These are phyloP conservation scores for Rosa lucieae DNA, from an alignment of 306 rosid genomes.

Conservation along the genomic window DNA sequence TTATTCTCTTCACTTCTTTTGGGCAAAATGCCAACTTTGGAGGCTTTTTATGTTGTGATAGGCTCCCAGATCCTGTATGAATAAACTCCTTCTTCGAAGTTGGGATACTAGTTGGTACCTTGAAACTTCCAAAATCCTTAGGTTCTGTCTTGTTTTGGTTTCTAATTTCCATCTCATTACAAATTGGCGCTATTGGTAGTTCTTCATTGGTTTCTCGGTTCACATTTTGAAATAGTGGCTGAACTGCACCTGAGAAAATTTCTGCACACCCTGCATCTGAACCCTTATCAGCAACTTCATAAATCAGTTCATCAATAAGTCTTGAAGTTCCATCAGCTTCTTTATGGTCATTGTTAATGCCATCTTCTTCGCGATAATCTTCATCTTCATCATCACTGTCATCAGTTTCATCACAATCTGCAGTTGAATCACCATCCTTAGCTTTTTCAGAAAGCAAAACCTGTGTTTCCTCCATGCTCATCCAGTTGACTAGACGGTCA, in stretches of 20 bases:
- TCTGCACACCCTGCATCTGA: constrained; percentile 21
- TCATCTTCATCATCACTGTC: constrained; percentile 49
- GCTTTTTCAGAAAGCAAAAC: constrained; percentile 38
- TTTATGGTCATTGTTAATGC: constrained; percentile 28
- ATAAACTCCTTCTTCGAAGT: constrained; percentile 22
- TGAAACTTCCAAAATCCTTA: constrained; percentile 25
- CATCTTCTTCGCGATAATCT: constrained; percentile 35
- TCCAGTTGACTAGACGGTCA: constrained; percentile 60
- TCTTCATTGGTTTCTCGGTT: constrained; percentile 33
- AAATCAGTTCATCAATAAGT: constrained; percentile 26
- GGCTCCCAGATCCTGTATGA: constrained; percentile 30
- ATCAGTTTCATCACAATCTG: constrained; percentile 51
- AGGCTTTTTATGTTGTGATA: constrained; percentile 49
- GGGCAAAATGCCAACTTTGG: constrained; percentile 79
- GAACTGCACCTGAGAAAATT: constrained; percentile 12
- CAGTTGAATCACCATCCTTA: constrained; percentile 42
- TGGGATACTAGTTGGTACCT: constrained; percentile 15
- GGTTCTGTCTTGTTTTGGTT: constrained; percentile 27
- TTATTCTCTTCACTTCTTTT: constrained; percentile 72
- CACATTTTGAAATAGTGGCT: constrained; percentile 20
- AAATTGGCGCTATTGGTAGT: constrained; percentile 20
- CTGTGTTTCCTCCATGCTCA: constrained; percentile 73
- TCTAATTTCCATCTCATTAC: constrained; percentile 26
- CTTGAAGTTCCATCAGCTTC: constrained; percentile 26
- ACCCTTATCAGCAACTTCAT: constrained; percentile 30